A percentile compares a stretch with the other conserved stretches of the same genome.
These are phyloP conservation scores for Fusarium torulosum DNA, from an alignment of 2,329 filamentous ascomycete species.

Conservation along the genomic window DNA sequence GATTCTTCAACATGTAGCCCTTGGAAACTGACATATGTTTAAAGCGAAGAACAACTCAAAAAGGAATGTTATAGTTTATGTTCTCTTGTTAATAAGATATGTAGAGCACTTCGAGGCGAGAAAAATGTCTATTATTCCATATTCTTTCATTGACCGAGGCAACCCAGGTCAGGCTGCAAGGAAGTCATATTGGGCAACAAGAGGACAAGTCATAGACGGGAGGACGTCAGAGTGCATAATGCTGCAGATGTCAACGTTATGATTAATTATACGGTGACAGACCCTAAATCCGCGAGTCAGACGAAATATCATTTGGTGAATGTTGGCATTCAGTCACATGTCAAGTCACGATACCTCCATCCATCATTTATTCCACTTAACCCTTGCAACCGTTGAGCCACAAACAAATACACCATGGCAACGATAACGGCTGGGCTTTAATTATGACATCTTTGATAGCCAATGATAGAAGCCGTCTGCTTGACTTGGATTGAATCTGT, in stretches of 20 bases:
- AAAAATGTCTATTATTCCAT: background rate
- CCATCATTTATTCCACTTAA: constrained; percentile 1
- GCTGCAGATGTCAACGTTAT: constrained; percentile 3
- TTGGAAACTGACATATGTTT: background rate
- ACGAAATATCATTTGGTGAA: background rate
- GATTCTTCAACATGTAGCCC: no score
- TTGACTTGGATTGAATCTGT: background rate
- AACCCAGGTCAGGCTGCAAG: constrained; percentile 30
- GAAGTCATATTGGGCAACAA: constrained; percentile 30
- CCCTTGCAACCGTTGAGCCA: constrained; percentile 20
- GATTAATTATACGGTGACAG: background rate
- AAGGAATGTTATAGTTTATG: no score
- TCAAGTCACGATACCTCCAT: constrained; percentile 31
- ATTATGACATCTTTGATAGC: background rate
- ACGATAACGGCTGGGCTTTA: background rate
- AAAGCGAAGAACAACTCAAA: background rate
- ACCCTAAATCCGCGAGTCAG: constrained; percentile 10
- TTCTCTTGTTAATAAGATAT: no score
- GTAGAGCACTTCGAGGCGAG: background rate
- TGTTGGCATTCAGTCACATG: constrained; percentile 40
- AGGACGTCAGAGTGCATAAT: constrained; percentile 23
- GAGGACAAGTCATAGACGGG: background rate
- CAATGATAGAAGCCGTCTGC: background rate
- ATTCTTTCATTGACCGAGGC: background rate
- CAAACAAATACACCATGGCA: constrained; percentile 1